A percentile compares a stretch with the other conserved stretches of the same genome.
Conservation (phyloP, 352 stramenopile species). For the Phytophthora cactorum region DNA sequence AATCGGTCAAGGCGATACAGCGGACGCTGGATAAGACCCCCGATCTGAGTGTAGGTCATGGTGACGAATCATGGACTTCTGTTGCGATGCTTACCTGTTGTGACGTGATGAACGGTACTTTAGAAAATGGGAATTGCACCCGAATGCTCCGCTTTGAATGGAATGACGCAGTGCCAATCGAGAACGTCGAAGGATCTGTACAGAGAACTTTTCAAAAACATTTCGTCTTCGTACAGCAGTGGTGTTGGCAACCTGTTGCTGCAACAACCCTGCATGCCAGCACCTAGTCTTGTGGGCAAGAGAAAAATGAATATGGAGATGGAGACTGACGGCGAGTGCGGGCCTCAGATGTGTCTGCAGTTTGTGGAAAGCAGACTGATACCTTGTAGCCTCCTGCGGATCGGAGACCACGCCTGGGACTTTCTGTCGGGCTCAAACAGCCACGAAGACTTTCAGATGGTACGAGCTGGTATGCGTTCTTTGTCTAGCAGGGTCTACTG, state of each 20-base stretch:
- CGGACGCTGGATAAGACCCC: conserved; percentile 40
- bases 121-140: conserved; percentile 34
- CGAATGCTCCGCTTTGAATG: neutral
- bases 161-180: neutral
- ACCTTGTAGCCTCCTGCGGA: conserved; percentile 38
- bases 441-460: conserved; percentile 43
- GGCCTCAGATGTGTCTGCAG: conserved; percentile 51
- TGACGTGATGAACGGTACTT: conserved; percentile 2
- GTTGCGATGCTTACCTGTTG: conserved; percentile 8
- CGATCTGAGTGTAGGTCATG: conserved; percentile 29
- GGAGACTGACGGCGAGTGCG: conserved; percentile 32
- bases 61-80: neutral
- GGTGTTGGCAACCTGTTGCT: conserved; percentile 34
- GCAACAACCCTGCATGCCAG: conserved; percentile 34
- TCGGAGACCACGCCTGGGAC: conserved; percentile 50
- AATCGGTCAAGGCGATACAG: conserved; percentile 45
- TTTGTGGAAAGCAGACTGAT: conserved; percentile 50
- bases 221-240: conserved; percentile 37
- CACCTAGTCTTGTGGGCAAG: conserved; percentile 25
- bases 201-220: conserved; percentile 44
- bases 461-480: conserved; percentile 14
- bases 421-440: conserved; percentile 39
- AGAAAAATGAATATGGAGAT: conserved; percentile 64
- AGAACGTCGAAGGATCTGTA: conserved; percentile 41
- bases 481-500: neutral